Percentiles rank a stretch among this genome's conserved stretches.
These are phyloP conservation scores for Pythium chondricola DNA, from an alignment of 352 stramenopile species.

Conservation along the genomic window DNA sequence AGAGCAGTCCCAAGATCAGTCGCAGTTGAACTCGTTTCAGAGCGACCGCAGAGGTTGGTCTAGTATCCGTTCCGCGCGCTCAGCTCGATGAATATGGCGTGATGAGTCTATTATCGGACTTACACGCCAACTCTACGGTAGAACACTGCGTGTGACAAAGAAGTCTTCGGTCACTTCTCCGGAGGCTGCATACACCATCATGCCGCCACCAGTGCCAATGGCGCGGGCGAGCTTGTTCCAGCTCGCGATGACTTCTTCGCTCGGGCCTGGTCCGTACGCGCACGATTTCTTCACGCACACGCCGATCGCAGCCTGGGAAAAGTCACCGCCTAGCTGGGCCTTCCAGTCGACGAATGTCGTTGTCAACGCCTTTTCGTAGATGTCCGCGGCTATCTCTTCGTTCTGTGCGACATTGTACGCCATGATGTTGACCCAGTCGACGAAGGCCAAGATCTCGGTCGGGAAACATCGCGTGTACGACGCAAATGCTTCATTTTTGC, in stretches of 20 bases:
- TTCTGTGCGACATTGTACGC: constrained; percentile 70
- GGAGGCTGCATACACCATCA: constrained; percentile 75
- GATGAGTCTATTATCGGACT: background rate
- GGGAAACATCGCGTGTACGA: constrained; percentile 63
- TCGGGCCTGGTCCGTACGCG: constrained; percentile 62
- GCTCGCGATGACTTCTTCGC: constrained; percentile 32
- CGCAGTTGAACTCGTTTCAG: background rate
- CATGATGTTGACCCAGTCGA: constrained; percentile 85
- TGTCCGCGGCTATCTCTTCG: constrained; percentile 23
- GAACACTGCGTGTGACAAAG: constrained; percentile 39
- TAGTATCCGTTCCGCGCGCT: constrained; percentile 7
- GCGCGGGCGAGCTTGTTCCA: constrained; percentile 43
- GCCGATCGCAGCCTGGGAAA: constrained; percentile 46
- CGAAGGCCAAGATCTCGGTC: constrained; percentile 31
- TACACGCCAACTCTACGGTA: too few relatives aligned
- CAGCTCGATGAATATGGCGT: constrained; percentile 1
- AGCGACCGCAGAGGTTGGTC: constrained; percentile 4
- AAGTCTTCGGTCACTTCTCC: constrained; percentile 46
- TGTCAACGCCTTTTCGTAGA: constrained; percentile 47
- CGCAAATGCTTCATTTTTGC: constrained; percentile 18
- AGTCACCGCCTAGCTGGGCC: constrained; percentile 35
- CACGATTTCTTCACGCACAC: constrained; percentile 44
- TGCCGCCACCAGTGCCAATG: constrained; percentile 33
- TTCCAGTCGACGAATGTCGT: constrained; percentile 55
- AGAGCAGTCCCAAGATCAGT: background rate